Evolutionary conservation across 2,329 filamentous ascomycete species (phyloP).

Genomic region (Pezicula carpinea): DNA sequence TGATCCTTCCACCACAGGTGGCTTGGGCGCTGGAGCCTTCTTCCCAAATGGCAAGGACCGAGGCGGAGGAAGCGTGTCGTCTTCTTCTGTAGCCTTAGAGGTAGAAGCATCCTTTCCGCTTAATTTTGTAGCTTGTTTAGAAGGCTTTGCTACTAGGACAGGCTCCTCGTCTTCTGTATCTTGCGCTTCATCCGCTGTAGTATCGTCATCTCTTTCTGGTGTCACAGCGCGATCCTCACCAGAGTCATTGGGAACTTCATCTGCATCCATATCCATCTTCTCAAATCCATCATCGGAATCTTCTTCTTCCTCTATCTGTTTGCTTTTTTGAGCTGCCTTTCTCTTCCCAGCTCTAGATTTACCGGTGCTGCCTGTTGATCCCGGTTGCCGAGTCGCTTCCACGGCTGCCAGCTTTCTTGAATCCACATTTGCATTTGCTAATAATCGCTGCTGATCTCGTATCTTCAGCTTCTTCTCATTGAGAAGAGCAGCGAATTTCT

Average conservation of each 20-base stretch:
- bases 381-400: slow-evolving; percentile 4
- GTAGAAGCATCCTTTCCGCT: not conserved
- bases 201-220: slow-evolving; percentile 1
- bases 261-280: slow-evolving; percentile 45
- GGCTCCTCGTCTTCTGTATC: not conserved
- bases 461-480: slow-evolving; percentile 82
- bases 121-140: too few species aligned
- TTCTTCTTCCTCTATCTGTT: slow-evolving; percentile 27
- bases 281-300: slow-evolving; percentile 43
- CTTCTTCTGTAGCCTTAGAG: not conserved
- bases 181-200: slow-evolving; percentile 6
- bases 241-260: slow-evolving; percentile 8
- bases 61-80: slow-evolving; percentile 1
- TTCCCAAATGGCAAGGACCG: slow-evolving; percentile 2
- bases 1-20: not conserved
- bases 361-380: slow-evolving; percentile 11
- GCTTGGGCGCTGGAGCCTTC: not conserved
- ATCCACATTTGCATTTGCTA: slow-evolving; percentile 32
- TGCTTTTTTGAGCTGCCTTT: slow-evolving; percentile 33
- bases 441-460: slow-evolving; percentile 62
- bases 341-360: slow-evolving; percentile 44
- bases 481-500: slow-evolving; percentile 65
- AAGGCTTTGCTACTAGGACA: not conserved
- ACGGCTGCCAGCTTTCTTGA: slow-evolving; percentile 15
- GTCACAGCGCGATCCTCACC: slow-evolving; percentile 5